Conservation (phyloP, 208 protist genomes). For the Leishmania amazonensis region DNA sequence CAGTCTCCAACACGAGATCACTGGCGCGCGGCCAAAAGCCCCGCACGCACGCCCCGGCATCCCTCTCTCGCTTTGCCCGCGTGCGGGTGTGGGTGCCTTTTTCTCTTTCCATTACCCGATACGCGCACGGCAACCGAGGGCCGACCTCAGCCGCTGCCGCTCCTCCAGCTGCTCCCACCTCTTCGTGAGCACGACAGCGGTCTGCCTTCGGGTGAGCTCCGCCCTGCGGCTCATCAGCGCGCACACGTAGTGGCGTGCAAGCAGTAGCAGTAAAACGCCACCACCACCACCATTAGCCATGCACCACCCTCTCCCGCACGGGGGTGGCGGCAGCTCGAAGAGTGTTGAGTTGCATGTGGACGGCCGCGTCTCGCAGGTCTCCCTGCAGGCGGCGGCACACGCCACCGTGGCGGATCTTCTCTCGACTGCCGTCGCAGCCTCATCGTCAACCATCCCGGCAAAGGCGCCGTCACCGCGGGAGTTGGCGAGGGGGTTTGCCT, state of each 20-base stretch:
- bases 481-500: conserved; percentile 15
- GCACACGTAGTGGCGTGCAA: background rate
- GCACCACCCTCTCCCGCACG: background rate
- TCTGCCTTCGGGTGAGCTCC: background rate
- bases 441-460: background rate
- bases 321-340: conserved; percentile 22
- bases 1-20: background rate
- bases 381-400: conserved; percentile 28
- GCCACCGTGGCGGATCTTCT: conserved; percentile 33
- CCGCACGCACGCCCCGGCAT: background rate
- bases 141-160: background rate
- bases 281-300: background rate
- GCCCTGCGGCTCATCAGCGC: background rate
- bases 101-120: background rate
- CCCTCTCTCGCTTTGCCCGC: background rate
- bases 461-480: conserved; percentile 6
- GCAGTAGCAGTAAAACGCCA: background rate
- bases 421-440: conserved; percentile 24
- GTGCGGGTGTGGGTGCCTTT: background rate
- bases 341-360: conserved; percentile 30
- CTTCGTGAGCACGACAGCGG: background rate
- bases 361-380: conserved; percentile 25
- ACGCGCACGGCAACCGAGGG: background rate
- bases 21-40: background rate
- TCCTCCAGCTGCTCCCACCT: background rate